These are phyloP conservation scores for Fusarium proliferatum DNA, from an alignment of 2,329 filamentous ascomycete species.

Conservation along the genomic window DNA sequence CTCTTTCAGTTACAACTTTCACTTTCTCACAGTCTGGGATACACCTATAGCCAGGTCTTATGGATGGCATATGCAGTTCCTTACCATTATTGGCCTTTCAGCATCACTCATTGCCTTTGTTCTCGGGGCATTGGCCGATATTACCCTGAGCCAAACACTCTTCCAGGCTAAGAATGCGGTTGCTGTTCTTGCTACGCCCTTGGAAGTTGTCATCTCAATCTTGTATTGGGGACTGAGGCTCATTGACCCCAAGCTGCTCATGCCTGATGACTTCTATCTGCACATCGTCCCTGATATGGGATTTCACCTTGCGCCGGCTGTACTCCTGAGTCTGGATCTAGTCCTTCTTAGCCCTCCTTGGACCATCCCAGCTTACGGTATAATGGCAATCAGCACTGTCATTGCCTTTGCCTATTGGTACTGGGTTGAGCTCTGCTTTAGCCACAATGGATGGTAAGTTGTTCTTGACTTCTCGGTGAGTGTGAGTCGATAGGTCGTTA, in stretches of 20 bases:
- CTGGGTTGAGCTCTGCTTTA: slow-evolving; percentile 80
- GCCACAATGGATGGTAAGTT: slow-evolving; percentile 71
- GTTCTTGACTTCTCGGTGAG: too few relatives aligned
- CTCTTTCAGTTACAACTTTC: slow-evolving; percentile 65
- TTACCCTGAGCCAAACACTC: slow-evolving; percentile 66
- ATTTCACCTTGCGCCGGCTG: slow-evolving; percentile 73
- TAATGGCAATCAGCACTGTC: slow-evolving; percentile 66
- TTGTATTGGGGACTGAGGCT: slow-evolving; percentile 78
- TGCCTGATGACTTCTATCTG: slow-evolving; percentile 66
- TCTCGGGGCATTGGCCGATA: slow-evolving; percentile 71
- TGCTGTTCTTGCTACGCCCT: slow-evolving; percentile 72
- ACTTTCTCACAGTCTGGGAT: slow-evolving; percentile 62
- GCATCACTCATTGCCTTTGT: slow-evolving; percentile 70
- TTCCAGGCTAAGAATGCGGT: slow-evolving; percentile 76
- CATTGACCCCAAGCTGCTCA: slow-evolving; percentile 64
- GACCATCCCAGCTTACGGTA: slow-evolving; percentile 70
- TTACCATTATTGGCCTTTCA: slow-evolving; percentile 78
- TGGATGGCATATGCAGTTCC: slow-evolving; percentile 76
- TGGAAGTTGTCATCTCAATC: slow-evolving; percentile 77
- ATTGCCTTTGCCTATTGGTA: slow-evolving; percentile 78
- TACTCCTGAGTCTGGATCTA: slow-evolving; percentile 73
- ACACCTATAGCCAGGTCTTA: slow-evolving; percentile 67
- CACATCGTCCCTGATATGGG: slow-evolving; percentile 68
- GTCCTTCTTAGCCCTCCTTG: slow-evolving; percentile 78
- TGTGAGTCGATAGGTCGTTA: background rate